These are phyloP conservation scores for Dillenia suffruticosa DNA, from an alignment of 164 flowering plant genomes.

Conservation along the genomic window DNA sequence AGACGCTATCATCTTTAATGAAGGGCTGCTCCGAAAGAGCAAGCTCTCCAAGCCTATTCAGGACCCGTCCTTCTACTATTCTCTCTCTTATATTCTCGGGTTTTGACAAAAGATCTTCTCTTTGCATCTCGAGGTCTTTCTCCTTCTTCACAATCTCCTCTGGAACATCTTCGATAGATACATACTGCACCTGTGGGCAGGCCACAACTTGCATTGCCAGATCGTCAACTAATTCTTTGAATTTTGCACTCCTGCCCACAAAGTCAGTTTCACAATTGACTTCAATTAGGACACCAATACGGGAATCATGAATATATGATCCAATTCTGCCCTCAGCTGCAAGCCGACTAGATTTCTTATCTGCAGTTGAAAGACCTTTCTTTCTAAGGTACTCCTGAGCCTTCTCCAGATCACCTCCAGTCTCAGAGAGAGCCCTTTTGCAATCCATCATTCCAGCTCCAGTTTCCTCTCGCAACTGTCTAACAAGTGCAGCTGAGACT, in stretches of 20 bases:
- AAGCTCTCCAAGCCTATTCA: constrained; percentile 94
- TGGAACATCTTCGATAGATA: constrained; percentile 77
- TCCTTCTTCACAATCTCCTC: constrained; percentile 54
- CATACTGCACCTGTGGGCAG: constrained; percentile 75
- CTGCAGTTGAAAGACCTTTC: constrained; percentile 93
- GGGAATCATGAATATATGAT: constrained; percentile 86
- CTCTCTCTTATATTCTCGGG: constrained; percentile 92
- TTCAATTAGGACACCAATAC: constrained; percentile 93
- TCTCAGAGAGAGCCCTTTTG: constrained; percentile 93
- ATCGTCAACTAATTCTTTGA: constrained; percentile 90
- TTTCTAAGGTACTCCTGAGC: constrained; percentile 94
- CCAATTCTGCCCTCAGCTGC: constrained; percentile 98
- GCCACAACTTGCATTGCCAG: constrained; percentile 98
- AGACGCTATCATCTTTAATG: constrained; percentile 68
- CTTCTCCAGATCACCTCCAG: constrained; percentile 89
- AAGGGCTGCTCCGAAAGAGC: constrained; percentile 89
- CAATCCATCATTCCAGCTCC: constrained; percentile 99
- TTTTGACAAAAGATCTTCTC: constrained; percentile 83
- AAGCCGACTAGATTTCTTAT: constrained; percentile 87
- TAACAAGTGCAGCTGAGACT: constrained; percentile 85
- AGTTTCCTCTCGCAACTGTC: constrained; percentile 89
- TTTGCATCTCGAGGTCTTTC: constrained; percentile 89
- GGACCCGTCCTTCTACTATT: constrained; percentile 85
- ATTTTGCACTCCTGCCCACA: constrained; percentile 82
- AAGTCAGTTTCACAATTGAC: constrained; percentile 98